phyloP scores from a whole-genome alignment of 306 rosid species.

The Rosa chinensis region DNA sequence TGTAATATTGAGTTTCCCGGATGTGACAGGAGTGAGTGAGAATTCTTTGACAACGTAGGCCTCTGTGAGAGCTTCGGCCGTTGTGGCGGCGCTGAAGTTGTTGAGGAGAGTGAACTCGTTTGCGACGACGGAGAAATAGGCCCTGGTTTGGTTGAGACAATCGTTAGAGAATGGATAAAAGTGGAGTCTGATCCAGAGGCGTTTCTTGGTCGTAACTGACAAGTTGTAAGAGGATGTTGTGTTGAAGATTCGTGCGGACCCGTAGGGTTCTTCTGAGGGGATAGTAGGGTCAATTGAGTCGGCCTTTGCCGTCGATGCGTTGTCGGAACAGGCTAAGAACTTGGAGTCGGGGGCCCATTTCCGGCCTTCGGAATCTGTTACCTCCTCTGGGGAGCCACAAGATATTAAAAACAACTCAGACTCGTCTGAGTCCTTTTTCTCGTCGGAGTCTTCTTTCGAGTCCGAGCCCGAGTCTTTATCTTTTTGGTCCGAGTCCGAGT shows the following conservation, averaged over 20 bases:
- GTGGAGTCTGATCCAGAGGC: slow-evolving; percentile 43
- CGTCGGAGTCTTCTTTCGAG: not conserved
- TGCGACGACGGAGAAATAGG: slow-evolving; percentile 34
- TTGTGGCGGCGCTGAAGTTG: slow-evolving; percentile 37
- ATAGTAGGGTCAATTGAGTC: slow-evolving; percentile 39
- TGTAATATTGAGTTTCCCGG: slow-evolving; percentile 33
- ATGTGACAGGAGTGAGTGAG: slow-evolving; percentile 26
- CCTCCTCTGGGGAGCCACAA: slow-evolving; percentile 39
- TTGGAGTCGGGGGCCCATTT: slow-evolving; percentile 37
- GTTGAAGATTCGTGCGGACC: slow-evolving; percentile 42
- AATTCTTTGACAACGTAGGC: slow-evolving; percentile 42
- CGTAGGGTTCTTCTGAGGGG: slow-evolving; percentile 42
- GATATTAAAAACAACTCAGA: slow-evolving; percentile 26
- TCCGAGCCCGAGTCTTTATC: not conserved
- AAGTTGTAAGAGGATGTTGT: slow-evolving; percentile 33
- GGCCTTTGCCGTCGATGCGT: slow-evolving; percentile 21
- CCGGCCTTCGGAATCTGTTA: slow-evolving; percentile 33
- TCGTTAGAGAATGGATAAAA: slow-evolving; percentile 28
- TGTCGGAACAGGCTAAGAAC: slow-evolving; percentile 16
- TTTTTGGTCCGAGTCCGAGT: not conserved
- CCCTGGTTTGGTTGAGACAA: not conserved
- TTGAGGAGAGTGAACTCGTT: slow-evolving; percentile 35
- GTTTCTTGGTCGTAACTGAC: slow-evolving; percentile 22
- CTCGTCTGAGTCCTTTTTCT: not conserved
- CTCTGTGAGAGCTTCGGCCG: slow-evolving; percentile 39